Evolutionary conservation across 176 grass and related monocot genomes (phyloP).

Genomic region (Eragrostis nindensis): DNA sequence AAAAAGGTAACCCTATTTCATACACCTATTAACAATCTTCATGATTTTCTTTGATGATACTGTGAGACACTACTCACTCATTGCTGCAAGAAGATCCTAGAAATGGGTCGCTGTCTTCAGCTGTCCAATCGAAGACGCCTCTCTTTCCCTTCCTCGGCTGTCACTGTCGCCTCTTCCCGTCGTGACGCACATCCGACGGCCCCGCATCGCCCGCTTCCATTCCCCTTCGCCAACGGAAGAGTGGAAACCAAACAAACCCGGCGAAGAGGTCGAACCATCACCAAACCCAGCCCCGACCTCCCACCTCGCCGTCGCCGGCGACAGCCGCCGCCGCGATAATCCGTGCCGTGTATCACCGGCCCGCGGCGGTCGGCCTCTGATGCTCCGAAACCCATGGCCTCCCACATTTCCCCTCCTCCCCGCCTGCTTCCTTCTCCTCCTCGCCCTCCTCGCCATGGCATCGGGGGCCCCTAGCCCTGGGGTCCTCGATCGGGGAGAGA

Average conservation of each 20-base stretch:
- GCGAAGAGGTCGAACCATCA: conserved; percentile 14
- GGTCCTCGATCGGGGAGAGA: conserved; percentile 30
- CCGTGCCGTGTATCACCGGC: not conserved
- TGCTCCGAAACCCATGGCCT: conserved; percentile 68
- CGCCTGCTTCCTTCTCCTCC: conserved; percentile 31
- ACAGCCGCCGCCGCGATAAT: not conserved
- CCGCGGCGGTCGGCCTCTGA: conserved; percentile 43
- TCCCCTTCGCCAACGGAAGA: conserved; percentile 42
- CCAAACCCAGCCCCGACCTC: conserved; percentile 43
- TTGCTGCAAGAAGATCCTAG: not conserved
- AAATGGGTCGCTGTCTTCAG: not conserved
- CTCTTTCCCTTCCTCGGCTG: not conserved
- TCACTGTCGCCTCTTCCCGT: not conserved
- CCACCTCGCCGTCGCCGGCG: conserved; percentile 49
- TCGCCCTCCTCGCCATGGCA: conserved; percentile 36
- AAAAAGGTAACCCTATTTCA: no score
- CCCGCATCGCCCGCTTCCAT: not conserved
- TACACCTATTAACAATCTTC: no score
- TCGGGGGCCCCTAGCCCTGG: conserved; percentile 44
- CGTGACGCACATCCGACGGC: conserved; percentile 36
- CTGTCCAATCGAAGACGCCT: not conserved
- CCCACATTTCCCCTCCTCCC: conserved; percentile 44
- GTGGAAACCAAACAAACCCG: conserved; percentile 44
- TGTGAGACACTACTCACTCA: no score
- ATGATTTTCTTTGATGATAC: no score